Evolutionary conservation across 495 filamentous ascomycete genomes (phyloP).

Genomic region (Lophiostoma macrostomum): DNA sequence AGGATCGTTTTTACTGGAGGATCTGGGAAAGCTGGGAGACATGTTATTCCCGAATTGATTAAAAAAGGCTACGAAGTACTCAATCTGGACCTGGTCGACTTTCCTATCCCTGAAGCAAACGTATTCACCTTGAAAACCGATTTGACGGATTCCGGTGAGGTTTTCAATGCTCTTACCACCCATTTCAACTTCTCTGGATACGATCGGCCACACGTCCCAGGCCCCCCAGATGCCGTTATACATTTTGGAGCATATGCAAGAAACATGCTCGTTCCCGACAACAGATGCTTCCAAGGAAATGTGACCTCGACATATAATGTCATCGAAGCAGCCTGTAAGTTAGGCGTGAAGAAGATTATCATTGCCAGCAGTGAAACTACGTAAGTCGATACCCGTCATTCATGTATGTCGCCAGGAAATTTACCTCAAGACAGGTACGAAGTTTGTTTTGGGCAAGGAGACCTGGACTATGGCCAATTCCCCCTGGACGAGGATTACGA

Average conservation of each 20-base stretch:
- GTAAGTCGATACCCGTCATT: no score
- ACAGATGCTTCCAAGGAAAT: conserved; percentile 56
- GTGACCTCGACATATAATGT: conserved; percentile 55
- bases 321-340: conserved; percentile 58
- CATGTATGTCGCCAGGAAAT: no score
- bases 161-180: conserved; percentile 56
- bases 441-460: conserved; percentile 56
- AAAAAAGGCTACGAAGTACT: conserved; percentile 53
- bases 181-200: conserved; percentile 55
- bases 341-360: conserved; percentile 60
- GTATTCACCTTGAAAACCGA: conserved; percentile 59
- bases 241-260: conserved; percentile 60
- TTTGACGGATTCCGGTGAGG: conserved; percentile 57
- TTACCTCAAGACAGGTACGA: no score
- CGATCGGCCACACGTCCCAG: conserved; percentile 41
- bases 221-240: conserved; percentile 56
- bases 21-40: conserved; percentile 58
- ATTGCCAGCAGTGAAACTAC: conserved; percentile 56
- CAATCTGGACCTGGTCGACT: conserved; percentile 56
- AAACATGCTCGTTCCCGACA: conserved; percentile 61
- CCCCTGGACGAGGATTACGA: conserved; percentile 57
- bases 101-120: conserved; percentile 39
- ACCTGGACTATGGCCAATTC: conserved; percentile 54
- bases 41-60: conserved; percentile 55
- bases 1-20: conserved; percentile 58